Base-by-base conservation (phyloP, 768 basidiomycete species). In the Chiua virens region DNA sequence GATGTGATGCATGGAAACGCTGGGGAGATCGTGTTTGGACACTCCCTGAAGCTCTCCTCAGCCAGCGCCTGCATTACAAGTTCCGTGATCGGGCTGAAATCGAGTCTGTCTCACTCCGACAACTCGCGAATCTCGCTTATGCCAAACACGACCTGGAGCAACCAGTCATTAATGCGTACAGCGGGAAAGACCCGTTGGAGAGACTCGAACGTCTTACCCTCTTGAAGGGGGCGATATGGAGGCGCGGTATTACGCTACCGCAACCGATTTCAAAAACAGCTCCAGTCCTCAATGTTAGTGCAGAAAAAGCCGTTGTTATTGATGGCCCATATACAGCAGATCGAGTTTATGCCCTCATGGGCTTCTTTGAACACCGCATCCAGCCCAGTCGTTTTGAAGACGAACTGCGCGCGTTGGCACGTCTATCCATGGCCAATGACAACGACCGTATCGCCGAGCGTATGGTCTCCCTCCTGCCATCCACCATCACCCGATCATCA, bases 401-500 rank as follows among this genome's bases (percentile, higher is more conserved):
- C 4, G 60, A 61, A 15, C 34, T 55, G 2, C 60, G 42, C 3
- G 60, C 60, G 35, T 53, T 61, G 0, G 60, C 53, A 6, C 53
- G 56, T 5, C 35, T 61, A 9, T 61, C 60, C 7, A 61, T 61
- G 60, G 60, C 60, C 25, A 61, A 61, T 40, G 60, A 61, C 39
- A 61, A 35, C 14, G 59, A 61, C 23, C 59, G 60, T 10, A 57
- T 61, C 18, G 56, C 50, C 3, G 60, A 61, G 42, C 56, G 60
- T 7, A 61, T 61, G 60, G 50, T 61, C 5, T 61, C 60, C 6
- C 47, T 61, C 25, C 45, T 61, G 2, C 60, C 60, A 3, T 15
- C 32, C 13, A 15, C 11, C 3, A 50, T 54, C 15, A 18, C 28
- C 11, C 18, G 9, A 11, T 14, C 21, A 0, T 52, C 56, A 7